Percentiles rank a stretch among this genome's conserved stretches.
phyloP scores from a whole-genome alignment of 169 alveolate genomes.

The Cryptosporidium tyzzeri region DNA sequence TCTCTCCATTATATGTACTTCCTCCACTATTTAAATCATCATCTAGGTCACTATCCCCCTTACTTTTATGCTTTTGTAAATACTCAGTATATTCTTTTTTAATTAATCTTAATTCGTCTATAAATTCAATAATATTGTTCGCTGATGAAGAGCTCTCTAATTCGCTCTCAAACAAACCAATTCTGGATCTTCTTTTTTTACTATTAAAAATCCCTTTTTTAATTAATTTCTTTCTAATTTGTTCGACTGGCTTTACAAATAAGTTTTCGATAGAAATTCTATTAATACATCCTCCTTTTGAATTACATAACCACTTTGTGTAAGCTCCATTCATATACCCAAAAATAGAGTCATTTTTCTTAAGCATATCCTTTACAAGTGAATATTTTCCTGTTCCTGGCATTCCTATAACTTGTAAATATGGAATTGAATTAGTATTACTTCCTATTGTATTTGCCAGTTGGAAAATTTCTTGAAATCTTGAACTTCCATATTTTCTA shows the following conservation, averaged over 20 bases:
- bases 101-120: slow-evolving; percentile 46
- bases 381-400: slow-evolving; percentile 69
- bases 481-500: slow-evolving; percentile 53
- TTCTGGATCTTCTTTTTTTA: neutral
- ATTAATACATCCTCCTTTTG: slow-evolving; percentile 16
- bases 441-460: slow-evolving; percentile 55
- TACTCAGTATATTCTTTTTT: slow-evolving; percentile 24
- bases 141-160: slow-evolving; percentile 12
- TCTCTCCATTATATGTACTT: slow-evolving; percentile 1
- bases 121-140: slow-evolving; percentile 38
- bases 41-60: neutral
- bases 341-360: slow-evolving; percentile 14
- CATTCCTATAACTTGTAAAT: slow-evolving; percentile 62
- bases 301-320: slow-evolving; percentile 40
- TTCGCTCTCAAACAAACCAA: neutral
- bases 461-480: slow-evolving; percentile 54
- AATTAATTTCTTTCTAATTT: slow-evolving; percentile 18
- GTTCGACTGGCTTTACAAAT: slow-evolving; percentile 57
- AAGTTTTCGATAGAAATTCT: slow-evolving; percentile 54
- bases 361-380: slow-evolving; percentile 28
- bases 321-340: slow-evolving; percentile 51
- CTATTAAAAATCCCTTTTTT: slow-evolving; percentile 12
- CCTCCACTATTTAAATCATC: neutral
- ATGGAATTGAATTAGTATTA: slow-evolving; percentile 23
- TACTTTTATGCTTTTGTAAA: neutral